Conservation (phyloP, 1,284 basidiomycete species). For the Porogramme epimiltina region DNA sequence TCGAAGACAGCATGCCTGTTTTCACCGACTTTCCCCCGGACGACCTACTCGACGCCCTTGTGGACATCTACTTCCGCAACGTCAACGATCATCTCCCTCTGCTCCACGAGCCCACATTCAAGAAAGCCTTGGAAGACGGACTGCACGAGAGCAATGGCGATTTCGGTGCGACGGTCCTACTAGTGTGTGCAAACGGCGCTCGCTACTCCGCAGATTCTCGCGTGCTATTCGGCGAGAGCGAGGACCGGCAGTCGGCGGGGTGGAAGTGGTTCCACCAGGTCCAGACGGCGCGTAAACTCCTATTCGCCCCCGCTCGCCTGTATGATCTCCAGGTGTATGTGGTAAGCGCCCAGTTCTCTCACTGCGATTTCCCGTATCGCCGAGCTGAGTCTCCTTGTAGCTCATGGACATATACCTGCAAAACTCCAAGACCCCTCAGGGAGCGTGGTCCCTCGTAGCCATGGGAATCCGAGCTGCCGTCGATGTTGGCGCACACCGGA, state of each 20-base stretch:
- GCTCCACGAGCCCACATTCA: slow-evolving; percentile 79
- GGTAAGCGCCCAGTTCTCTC: slow-evolving; percentile 20
- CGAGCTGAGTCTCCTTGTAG: slow-evolving; percentile 13
- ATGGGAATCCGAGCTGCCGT: slow-evolving; percentile 51
- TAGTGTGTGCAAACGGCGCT: slow-evolving; percentile 76
- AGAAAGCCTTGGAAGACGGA: slow-evolving; percentile 51
- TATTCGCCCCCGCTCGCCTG: slow-evolving; percentile 58
- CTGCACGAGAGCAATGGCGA: slow-evolving; percentile 57
- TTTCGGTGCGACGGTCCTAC: slow-evolving; percentile 72
- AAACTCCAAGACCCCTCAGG: slow-evolving; percentile 48
- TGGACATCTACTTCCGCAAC: slow-evolving; percentile 71
- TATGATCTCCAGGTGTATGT: slow-evolving; percentile 68
- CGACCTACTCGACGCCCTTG: slow-evolving; percentile 61
- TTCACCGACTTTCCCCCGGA: slow-evolving; percentile 52
- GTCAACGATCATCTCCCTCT: slow-evolving; percentile 69
- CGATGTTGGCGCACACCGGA: slow-evolving; percentile 45
- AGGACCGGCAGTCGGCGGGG: slow-evolving; percentile 61
- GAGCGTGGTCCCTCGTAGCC: slow-evolving; percentile 51
- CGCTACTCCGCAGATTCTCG: slow-evolving; percentile 69
- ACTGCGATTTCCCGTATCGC: slow-evolving; percentile 1
- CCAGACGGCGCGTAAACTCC: slow-evolving; percentile 52
- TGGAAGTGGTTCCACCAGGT: slow-evolving; percentile 76
- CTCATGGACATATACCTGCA: slow-evolving; percentile 39
- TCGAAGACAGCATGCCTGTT: slow-evolving; percentile 21
- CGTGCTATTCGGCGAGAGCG: slow-evolving; percentile 49